Evolutionary conservation across 2,329 filamentous ascomycete genomes (phyloP).

Genomic region (Sphaerostilbella broomeana): DNA sequence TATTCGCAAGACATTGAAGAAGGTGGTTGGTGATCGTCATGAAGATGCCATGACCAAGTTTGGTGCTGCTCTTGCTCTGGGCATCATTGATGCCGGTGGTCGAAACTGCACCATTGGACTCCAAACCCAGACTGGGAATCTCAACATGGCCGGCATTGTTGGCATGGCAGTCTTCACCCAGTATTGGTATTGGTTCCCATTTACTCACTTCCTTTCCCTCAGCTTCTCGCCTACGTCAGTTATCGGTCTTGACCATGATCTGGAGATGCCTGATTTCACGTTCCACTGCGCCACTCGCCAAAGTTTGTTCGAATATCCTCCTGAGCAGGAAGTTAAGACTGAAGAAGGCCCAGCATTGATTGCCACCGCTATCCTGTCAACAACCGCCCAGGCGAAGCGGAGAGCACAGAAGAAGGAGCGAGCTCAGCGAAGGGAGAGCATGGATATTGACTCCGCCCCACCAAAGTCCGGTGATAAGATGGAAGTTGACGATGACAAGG

Average conservation of each 20-base stretch:
- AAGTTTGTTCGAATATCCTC: constrained; percentile 95
- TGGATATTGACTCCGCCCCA: constrained; percentile 83
- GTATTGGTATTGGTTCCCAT: constrained; percentile 99
- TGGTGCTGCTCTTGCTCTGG: constrained; percentile 84
- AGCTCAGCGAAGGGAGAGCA: constrained; percentile 81
- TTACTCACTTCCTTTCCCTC: constrained; percentile 93
- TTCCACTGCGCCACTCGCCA: constrained; percentile 92
- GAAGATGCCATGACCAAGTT: constrained; percentile 99
- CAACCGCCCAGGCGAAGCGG: constrained; percentile 93
- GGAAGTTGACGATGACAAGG: constrained; percentile 69
- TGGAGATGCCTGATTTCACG: constrained; percentile 90
- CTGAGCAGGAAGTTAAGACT: constrained; percentile 89
- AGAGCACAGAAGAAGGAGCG: constrained; percentile 91
- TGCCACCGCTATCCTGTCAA: constrained; percentile 91
- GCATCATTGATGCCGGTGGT: constrained; percentile 95
- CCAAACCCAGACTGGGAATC: constrained; percentile 94
- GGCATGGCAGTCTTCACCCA: constrained; percentile 98
- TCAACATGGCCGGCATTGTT: constrained; percentile 97
- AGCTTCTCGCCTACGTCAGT: constrained; percentile 96
- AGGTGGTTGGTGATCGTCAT: constrained; percentile 88
- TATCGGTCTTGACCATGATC: constrained; percentile 87
- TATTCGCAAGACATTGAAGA: constrained; percentile 88
- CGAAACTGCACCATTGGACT: constrained; percentile 97
- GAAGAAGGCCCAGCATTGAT: constrained; percentile 92
- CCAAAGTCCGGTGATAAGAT: constrained; percentile 67